Base-by-base conservation (phyloP, 2,329 filamentous ascomycete species). In the Arthrocladium fulminans region DNA sequence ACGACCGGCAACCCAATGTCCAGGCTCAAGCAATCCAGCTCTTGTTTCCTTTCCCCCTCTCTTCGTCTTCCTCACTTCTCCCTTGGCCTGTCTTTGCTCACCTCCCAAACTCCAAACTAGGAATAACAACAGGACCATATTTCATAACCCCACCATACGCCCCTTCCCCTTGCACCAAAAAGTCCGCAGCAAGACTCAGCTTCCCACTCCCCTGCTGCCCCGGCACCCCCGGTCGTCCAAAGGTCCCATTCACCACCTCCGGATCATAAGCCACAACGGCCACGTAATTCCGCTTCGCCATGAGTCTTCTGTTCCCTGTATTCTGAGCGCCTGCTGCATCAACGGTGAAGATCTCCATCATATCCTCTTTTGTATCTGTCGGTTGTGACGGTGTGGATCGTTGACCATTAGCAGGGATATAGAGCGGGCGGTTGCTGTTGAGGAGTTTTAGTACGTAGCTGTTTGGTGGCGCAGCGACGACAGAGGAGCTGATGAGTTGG, bases 341-440 rank as follows among this genome's bases (percentile, higher is more conserved):
- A 6, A 84, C 86, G 60, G 92, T 88, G 76, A 98, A 98, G 57
- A 98, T 94, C 72, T 98, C 92, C 86, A 98, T 94, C 92, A 98
- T 98, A 68, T 98, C 92, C 67, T 98, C 92, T 68, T 98, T 97
- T 40, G 92, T 98, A 65, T 98, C 92, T 1, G 83, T 84, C 1
- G 84, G 82, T 55, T 66, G 60, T 7, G 79, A 78, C 49, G 88
- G 81, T 1, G 76, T 75, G 51, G 73, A 77, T 54, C 79, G 73
- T 57, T 82, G 78, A n/a, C 90, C 90, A 66, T 98, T 98, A 47
- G 79, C 75, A 0, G 92, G 92, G 47, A 98, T 76, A 65, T 96
- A 98, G 23, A 97, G 80, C 30, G 86, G 80, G 66, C 90, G 92
- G 70, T 89, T 90, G 73, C 85, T 92, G 51, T 63, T 62, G n/a